Percentiles rank a stretch among this genome's conserved stretches.
These are phyloP conservation scores for Diaporthe aspalathi DNA, from an alignment of 2,329 filamentous ascomycete genomes.

Conservation along the genomic window DNA sequence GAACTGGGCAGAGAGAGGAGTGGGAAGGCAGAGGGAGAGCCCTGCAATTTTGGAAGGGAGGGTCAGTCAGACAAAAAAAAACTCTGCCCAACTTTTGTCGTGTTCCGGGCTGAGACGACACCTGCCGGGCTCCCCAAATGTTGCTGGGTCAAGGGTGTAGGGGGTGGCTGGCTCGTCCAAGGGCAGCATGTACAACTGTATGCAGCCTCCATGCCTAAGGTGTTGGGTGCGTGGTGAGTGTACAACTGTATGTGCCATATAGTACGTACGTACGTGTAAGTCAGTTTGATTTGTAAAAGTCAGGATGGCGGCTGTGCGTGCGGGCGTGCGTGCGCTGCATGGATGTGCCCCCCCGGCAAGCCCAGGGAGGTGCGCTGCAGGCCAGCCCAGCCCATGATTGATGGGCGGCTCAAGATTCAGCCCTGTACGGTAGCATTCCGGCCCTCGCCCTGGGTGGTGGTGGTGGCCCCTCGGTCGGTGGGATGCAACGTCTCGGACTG, in stretches of 20 bases:
- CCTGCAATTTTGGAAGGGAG: background rate
- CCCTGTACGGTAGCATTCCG: slow-evolving; percentile 18
- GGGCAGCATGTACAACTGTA: too few relatives aligned
- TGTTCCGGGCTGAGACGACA: slow-evolving; percentile 31
- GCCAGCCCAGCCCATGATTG: too few relatives aligned
- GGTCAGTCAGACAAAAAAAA: slow-evolving; percentile 6
- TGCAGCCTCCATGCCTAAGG: too few relatives aligned
- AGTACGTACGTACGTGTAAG: background rate
- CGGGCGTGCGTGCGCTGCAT: background rate
- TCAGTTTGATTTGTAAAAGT: background rate
- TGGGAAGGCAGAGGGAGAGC: background rate
- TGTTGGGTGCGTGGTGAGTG: too few relatives aligned
- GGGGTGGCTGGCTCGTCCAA: background rate
- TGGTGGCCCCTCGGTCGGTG: background rate
- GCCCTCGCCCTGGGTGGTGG: background rate
- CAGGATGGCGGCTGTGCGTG: too few relatives aligned
- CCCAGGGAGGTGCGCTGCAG: background rate
- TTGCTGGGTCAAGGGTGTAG: background rate
- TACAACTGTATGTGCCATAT: background rate
- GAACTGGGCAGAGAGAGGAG: too few relatives aligned
- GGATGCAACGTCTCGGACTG: background rate
- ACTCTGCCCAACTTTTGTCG: slow-evolving; percentile 19
- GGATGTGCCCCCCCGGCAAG: background rate
- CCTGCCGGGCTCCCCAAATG: slow-evolving; percentile 12
- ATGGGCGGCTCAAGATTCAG: slow-evolving; percentile 23